Percentiles rank a stretch among this genome's conserved stretches.
Conservation (phyloP, 2,329 filamentous ascomycete species). For the Colletotrichum sp. region DNA sequence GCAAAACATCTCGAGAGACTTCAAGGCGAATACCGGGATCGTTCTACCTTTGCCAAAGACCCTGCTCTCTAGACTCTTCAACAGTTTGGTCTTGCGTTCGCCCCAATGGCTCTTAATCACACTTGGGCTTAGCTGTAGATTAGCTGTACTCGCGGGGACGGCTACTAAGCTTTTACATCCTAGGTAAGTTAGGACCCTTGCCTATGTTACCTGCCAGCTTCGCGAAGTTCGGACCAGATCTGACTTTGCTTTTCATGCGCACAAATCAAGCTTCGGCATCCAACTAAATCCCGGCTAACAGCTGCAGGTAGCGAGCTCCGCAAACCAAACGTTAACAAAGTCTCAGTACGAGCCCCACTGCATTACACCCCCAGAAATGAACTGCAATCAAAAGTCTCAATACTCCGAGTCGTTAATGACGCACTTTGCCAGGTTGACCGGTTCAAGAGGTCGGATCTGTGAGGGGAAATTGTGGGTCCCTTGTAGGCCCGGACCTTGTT, state of each 20-base stretch:
- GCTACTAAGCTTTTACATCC: neutral
- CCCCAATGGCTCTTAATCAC: neutral
- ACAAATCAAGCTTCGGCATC: neutral
- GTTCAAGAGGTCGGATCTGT: neutral
- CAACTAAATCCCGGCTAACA: neutral
- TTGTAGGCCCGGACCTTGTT: neutral
- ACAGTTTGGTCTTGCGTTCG: neutral
- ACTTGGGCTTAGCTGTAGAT: neutral
- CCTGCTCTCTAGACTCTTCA: neutral
- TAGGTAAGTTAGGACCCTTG: neutral
- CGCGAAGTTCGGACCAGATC: neutral
- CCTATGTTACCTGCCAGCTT: neutral
- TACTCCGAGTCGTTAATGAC: neutral
- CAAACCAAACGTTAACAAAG: neutral
- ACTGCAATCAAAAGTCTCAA: neutral
- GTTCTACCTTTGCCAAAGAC: neutral
- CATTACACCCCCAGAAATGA: neutral
- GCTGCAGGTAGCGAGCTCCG: neutral
- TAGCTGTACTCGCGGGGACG: neutral
- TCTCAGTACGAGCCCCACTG: neutral
- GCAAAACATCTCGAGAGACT: neutral
- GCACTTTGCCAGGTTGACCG: neutral
- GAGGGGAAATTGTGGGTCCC: slow-evolving; percentile 14
- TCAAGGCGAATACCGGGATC: neutral
- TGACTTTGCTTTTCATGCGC: neutral